Percentiles rank a stretch among this genome's conserved stretches.
These are phyloP conservation scores for Pistacia atlantica DNA, from an alignment of 345 rosid genomes.

Conservation along the genomic window DNA sequence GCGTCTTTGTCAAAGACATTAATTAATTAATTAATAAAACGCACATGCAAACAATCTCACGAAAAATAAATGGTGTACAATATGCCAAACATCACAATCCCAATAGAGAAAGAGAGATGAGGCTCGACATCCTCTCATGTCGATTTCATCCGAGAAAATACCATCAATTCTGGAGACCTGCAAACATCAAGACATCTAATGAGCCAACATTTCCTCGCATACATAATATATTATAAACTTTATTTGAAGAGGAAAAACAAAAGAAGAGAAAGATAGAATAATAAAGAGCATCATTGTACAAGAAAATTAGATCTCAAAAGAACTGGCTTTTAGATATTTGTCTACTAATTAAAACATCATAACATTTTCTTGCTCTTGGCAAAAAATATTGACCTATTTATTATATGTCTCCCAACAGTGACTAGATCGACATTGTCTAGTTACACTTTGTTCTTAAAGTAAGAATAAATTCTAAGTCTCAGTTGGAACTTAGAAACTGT, in stretches of 20 bases:
- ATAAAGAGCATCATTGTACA: too few species aligned
- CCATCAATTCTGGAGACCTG: conserved; percentile 41
- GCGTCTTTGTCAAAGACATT: conserved; percentile 20
- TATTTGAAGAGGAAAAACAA: too few species aligned
- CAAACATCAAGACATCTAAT: conserved; percentile 18
- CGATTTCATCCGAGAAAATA: conserved; percentile 30
- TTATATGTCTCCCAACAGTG: too few species aligned
- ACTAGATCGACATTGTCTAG: too few species aligned
- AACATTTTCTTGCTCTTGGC: background rate
- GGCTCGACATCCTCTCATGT: conserved; percentile 63
- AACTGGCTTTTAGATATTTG: too few species aligned
- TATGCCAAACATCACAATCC: conserved; percentile 7
- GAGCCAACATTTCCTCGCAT: background rate
- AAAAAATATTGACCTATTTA: too few species aligned
- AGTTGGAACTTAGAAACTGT: background rate
- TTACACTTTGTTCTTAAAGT: background rate
- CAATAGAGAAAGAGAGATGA: background rate
- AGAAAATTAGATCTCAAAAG: too few species aligned
- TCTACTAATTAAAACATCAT: too few species aligned
- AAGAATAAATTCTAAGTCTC: background rate
- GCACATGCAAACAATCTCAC: conserved; percentile 20
- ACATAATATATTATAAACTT: background rate
- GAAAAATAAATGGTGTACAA: conserved; percentile 34
- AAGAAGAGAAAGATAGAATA: too few species aligned
- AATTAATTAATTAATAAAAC: background rate